Base-by-base conservation (phyloP, 1,284 basidiomycete species). In the Melampsora allii-populina region DNA sequence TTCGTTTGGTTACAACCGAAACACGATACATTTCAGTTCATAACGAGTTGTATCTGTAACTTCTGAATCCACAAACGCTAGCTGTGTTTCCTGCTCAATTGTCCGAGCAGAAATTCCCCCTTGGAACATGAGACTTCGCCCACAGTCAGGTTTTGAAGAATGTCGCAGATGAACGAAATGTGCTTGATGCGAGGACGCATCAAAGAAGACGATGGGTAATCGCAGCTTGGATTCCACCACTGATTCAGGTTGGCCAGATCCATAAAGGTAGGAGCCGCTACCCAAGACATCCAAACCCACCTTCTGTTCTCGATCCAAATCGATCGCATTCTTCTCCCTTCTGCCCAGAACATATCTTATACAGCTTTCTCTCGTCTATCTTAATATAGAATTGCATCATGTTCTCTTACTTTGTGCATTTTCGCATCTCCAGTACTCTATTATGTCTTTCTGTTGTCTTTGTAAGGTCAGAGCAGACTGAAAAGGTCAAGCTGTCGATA, bases 401-500 rank as follows among this genome's bases (percentile, higher is more conserved):
- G 50, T 27, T 21, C n/a, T 27, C n/a, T 56, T 21, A 21, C n/a
- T 21, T 56, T 56, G 7, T 21, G 2, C 50, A 56, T 56, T 56
- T 21, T 56, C 50, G 50, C 50, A 56, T 56, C 27, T 21, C 27
- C 17, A 27, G 50, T 27, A 27, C 50, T 56, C 58, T 48, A 31
- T 56, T 53, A 19, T 29, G 42, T 29, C 48, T 56, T 42, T 64
- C 31, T 64, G 42, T 72, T 21, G 61, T 33, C 29, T 48, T 9
- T 56, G 48, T 63, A 21, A 33, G 14, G 9, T 9, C 58, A 36
- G 12, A 42, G 45, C 39, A 72, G 31, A 72, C 45, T n/a, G 53
- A 73, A 21, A 73, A 66, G 33, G 61, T 73, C 50, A 73, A 73
- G 31, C 63, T 63, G 42, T 73, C 71, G 58, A 59, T 73, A 10